Evolutionary conservation across 1,284 basidiomycete genomes (phyloP), one percentile per base, ranked within the genome.

Genomic region (Blastosporella zonata): DNA sequence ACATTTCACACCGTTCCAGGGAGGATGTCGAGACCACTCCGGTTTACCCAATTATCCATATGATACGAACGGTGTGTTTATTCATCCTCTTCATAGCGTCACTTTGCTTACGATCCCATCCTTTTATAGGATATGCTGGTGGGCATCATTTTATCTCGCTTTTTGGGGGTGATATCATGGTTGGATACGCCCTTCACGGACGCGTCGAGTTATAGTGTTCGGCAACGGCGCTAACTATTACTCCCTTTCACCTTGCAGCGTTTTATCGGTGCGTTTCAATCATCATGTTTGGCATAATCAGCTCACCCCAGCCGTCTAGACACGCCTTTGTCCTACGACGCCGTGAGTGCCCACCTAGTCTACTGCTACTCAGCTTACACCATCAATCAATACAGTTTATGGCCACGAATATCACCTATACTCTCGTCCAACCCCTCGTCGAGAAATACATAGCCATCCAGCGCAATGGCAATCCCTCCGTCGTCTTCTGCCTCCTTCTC

Each of bases 401-500:
- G 1, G 83, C 84, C 0, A 89, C 93, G 0, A 93, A 96, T 64
- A 77, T 93, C 35, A 92, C 87, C 0, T 95, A 95, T 65, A 89
- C 90, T 0, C 82, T 96, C 50, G 77, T 94, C 43, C 79, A 78
- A 18, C 87, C 86, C 1, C 73, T 90, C 17, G 74, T 79, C 48
- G 84, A 89, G 45, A 91, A 88, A 64, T 91, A 91, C 63, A 69
- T 74, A 31, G 68, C 70, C 9, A 66, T 88, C 27, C 84, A 88
- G 60, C 75, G 72, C 18, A 62, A 69, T 40, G 84, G 84, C 15
- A 89, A 89, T 66, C 77, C 81, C 62, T 80, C 86, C 22, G 69
- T 91, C 49, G 86, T 93, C 5, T 97, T 97, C 66, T 93, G 91
- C 59, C 79, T 95, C 50, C 81, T 97, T 8, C 72, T 97, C 47